Base-by-base conservation (phyloP, 1,284 basidiomycete genomes). In the Ustilago loliicola region DNA sequence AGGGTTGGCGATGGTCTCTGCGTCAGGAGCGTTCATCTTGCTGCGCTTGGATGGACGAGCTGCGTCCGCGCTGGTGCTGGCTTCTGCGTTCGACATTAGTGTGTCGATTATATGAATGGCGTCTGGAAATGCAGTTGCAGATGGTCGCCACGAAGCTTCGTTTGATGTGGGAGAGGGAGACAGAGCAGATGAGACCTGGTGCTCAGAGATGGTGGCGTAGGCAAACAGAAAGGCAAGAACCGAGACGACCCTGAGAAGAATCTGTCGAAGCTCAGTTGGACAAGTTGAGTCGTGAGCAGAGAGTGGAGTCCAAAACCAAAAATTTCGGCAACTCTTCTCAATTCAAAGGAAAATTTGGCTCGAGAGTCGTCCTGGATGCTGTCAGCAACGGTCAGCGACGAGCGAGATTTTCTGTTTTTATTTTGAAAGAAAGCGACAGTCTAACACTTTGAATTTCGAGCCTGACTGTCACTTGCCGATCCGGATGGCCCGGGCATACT, bases 1-100 rank as follows among this genome's bases (percentile, higher is more conserved):
- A 2, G 83, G 83, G 53, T 84, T 85, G 68, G 78, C 74, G 36
- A 64, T 73, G 23, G 66, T 50, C 47, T 74, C 56, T 19, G 40
- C 40, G 19, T 67, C 67, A 0, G 75, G 73, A 34, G 66, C 71
- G 47, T 66, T 48, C 61, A 61, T 74, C 71, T 78, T 78, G 66
- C 71, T 78, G 50, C 76, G 71, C 58, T 78, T 78, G 50, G 71
- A 73, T 6, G 76, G 76, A 48, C 76, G 76, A 57, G 56, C 51
- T 3, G 60, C 75, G 57, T 72, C 73, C 29, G 58, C 66, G 66
- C 69, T 72, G 25, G 67, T 64, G 57, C 68, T 59, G 15, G 67
- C 65, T 36, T 72, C 51, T 29, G 68, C 60, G 60, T 15, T 57
- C 23, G 74, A 72, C 74, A 72, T 72, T 21, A n/a, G 5, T 45